Evolutionary conservation across 1,284 basidiomycete genomes (phyloP).

Genomic region (Malassezia cuniculi): DNA sequence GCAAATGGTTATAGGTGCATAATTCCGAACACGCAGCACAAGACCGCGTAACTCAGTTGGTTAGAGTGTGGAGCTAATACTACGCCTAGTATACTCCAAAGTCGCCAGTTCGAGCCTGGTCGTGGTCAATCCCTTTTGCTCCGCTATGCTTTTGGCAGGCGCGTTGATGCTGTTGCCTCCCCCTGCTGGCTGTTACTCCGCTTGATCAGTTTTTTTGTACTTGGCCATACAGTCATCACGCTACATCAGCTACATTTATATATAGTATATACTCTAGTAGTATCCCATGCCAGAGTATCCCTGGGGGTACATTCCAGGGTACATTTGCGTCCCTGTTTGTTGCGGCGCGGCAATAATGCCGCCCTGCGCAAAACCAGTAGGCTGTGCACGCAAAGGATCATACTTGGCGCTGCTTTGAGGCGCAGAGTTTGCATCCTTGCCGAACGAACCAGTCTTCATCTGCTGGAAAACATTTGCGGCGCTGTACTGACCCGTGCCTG

Average conservation of each 20-base stretch:
- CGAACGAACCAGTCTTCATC: conserved; percentile 35
- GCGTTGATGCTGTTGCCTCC: too few relatives aligned
- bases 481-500: conserved; percentile 29
- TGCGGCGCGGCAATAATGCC: conserved; percentile 34
- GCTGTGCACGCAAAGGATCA: conserved; percentile 41
- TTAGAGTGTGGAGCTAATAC: conserved; percentile 21
- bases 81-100: conserved; percentile 13
- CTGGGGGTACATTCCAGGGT: too few relatives aligned
- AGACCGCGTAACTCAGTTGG: conserved; percentile 18
- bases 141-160: too few relatives aligned
- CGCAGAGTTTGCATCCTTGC: conserved; percentile 21
- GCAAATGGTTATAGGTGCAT: too few relatives aligned
- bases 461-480: conserved; percentile 38
- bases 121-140: conserved; percentile 10
- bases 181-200: too few relatives aligned
- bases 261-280: too few relatives aligned
- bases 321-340: too few relatives aligned
- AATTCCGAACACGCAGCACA: too few relatives aligned
- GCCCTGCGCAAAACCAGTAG: conserved; percentile 40
- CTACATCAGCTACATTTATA: too few relatives aligned
- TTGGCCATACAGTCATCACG: too few relatives aligned
- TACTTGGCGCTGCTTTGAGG: conserved; percentile 37
- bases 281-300: too few relatives aligned
- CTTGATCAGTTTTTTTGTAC: too few relatives aligned
- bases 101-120: conserved; percentile 21